Base-by-base conservation (phyloP, 441 rosid genomes). In the Mallotus japonicus region DNA sequence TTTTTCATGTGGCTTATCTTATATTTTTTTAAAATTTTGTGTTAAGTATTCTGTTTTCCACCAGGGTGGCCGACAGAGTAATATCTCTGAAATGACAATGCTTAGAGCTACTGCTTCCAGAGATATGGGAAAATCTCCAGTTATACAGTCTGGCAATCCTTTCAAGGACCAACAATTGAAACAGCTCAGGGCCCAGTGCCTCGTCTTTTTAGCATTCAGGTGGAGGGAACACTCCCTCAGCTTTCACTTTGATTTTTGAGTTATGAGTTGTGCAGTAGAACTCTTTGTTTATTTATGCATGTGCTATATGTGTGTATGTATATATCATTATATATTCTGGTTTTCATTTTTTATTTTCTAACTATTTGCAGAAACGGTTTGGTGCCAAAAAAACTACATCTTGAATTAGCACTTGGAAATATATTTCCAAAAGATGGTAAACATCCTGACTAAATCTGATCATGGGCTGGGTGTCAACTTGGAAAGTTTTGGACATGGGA, bases 151-250 rank as follows among this genome's bases (percentile, higher is more conserved):
- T 77, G 87, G 90, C 82, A 78, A 84, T 83, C 93, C 90, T 77
- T 93, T 93, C 80, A 93, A 89, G 75, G 98, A 91, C 74, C 95
- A 91, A 67, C 98, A 93, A 77, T 78, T 93, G 80, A 93, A 89
- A 82, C 98, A 93, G 80, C 98, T 93, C 76, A 88, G 97, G 79
- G 98, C 98, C 44, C 98, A 93, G 80, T 93, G 98, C 85, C 96
- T 93, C 62, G 97, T 93, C 53, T 92, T 92, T 83, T 77, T 93
- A 81, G 97, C 98, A 53, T 90, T 93, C 84, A 87, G 97, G 98
- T 93, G 78, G 50, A 68, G 70, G 62, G 60, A 65, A 17, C 62
- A 69, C 63, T 46, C 47, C 68, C 49, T 60, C 65, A 71, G 77
- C 65, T 40, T 65, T 58, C 61, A 6, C 67, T 65, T 70, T 50